Evolutionary conservation across 106 monocot species (phyloP), one percentile per base, ranked within the genome.

Genomic region (Gastrodia elata): DNA sequence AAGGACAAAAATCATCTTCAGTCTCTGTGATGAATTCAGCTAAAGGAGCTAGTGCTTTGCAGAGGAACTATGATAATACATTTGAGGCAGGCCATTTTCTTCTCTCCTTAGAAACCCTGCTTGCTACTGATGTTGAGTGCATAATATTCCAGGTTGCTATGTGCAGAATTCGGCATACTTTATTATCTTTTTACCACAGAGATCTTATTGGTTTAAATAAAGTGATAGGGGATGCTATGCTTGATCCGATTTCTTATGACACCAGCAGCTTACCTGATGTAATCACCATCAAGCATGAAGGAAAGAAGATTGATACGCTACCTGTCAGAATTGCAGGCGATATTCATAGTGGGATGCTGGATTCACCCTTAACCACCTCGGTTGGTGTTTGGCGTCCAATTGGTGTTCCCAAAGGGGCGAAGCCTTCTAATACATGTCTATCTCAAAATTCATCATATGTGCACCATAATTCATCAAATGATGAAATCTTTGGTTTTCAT

Each of bases 311-410:
- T 75, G 88, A 97, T 49, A 71, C 41, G 64, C 68, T 90, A 73
- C 86, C 92, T 55, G 81, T 80, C 28, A 83, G 92, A 81, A 86
- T 97, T 77, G 88, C 88, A 73, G 83, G 86, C 75, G 92, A 93
- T 79, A 38, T 84, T 71, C 90, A 92, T 70, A 68, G 70, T 72
- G 84, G 80, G 38, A 64, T 88, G 71, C 75, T 79, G 27, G 96
- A 90, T 55, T 77, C 64, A 33, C 68, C 84, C 4, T 9, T 88
- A 39, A 65, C 72, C 40, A 38, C 82, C 64, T 80, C 76, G 39
- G 90, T 97, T 28, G 96, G 96, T 83, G 96, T 93, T 58, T 97
- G 96, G 96, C 87, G 92, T 39, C 65, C 92, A 52, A 84, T 93
- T 75, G 87, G 83, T 65, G 65, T 80, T 37, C 68, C 87, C 72